Evolutionary conservation across 2,329 filamentous ascomycete genomes (phyloP).

Genomic region (Plectosphaerella plurivora): DNA sequence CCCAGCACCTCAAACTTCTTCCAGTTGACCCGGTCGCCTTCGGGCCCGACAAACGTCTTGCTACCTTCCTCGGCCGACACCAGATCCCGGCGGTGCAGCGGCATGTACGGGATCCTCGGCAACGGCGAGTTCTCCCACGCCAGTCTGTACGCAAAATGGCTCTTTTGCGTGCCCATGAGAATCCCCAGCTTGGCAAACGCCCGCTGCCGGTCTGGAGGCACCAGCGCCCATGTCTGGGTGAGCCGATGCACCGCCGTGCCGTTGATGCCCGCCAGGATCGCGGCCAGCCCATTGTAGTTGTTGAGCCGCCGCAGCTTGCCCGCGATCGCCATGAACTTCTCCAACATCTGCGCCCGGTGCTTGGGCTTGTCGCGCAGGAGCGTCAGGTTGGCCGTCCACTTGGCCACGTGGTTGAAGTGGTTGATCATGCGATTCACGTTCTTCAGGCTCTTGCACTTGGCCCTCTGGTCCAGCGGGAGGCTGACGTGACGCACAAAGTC

Average conservation of each 20-base stretch:
- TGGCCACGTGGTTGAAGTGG: slow-evolving; percentile 83
- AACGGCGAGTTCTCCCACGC: slow-evolving; percentile 94
- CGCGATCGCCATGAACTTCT: slow-evolving; percentile 93
- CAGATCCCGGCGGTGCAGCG: slow-evolving; percentile 82
- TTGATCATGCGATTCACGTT: slow-evolving; percentile 94
- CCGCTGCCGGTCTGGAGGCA: slow-evolving; percentile 68
- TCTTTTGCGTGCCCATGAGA: slow-evolving; percentile 89
- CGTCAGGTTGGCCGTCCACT: slow-evolving; percentile 79
- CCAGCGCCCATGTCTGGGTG: slow-evolving; percentile 70
- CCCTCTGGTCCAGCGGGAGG: slow-evolving; percentile 64
- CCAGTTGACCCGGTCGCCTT: slow-evolving; percentile 84
- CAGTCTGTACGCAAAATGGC: slow-evolving; percentile 90
- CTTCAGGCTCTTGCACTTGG: slow-evolving; percentile 69
- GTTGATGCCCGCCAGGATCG: slow-evolving; percentile 88
- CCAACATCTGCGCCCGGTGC: slow-evolving; percentile 83
- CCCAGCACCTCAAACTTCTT: slow-evolving; percentile 96
- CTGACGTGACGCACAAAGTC: slow-evolving; percentile 92
- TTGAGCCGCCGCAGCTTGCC: slow-evolving; percentile 82
- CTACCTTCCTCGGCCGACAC: slow-evolving; percentile 92
- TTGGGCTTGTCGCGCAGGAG: slow-evolving; percentile 93
- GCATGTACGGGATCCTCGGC: slow-evolving; percentile 89
- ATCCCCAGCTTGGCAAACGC: slow-evolving; percentile 85
- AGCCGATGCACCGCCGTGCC: slow-evolving; percentile 82
- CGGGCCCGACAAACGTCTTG: slow-evolving; percentile 74
- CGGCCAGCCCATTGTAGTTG: slow-evolving; percentile 96